Conservation (phyloP, 192 early-diverging fungal species). For the Pilaira anomala region DNA sequence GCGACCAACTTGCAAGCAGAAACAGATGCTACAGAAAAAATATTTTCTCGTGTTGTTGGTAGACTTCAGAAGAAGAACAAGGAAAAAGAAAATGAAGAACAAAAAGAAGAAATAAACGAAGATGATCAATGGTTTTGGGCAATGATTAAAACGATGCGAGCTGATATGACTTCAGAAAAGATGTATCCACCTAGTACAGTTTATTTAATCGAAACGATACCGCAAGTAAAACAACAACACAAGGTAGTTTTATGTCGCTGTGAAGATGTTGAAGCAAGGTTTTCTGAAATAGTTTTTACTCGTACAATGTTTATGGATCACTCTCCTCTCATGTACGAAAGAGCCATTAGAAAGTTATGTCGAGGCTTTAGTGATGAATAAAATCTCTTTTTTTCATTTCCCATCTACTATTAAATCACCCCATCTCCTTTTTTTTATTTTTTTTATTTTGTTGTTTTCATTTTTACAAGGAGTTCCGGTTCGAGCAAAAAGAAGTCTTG, state of each 20-base stretch:
- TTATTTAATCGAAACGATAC: conserved; percentile 57
- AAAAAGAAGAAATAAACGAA: conserved; percentile 25
- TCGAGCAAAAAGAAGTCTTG: too few species aligned
- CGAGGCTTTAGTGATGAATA: conserved; percentile 27
- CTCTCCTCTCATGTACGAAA: conserved; percentile 69
- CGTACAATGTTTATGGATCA: conserved; percentile 79
- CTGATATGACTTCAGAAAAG: conserved; percentile 83
- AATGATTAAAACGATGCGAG: conserved; percentile 75
- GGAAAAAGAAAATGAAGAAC: conserved; percentile 1
- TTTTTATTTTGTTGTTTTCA: not conserved
- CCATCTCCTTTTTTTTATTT: not conserved
- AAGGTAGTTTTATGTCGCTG: conserved; percentile 56
- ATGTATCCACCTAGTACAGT: conserved; percentile 79
- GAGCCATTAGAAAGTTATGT: conserved; percentile 30
- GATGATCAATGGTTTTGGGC: conserved; percentile 84
- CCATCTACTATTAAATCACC: too few species aligned
- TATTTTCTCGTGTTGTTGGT: conserved; percentile 57
- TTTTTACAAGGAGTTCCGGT: too few species aligned
- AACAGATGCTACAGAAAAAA: conserved; percentile 57
- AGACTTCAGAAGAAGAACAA: conserved; percentile 30
- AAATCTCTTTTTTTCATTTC: too few species aligned
- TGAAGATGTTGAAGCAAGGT: conserved; percentile 74
- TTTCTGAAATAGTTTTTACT: conserved; percentile 77
- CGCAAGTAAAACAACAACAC: conserved; percentile 42
- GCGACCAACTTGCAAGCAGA: conserved; percentile 62